Evolutionary conservation across 257 asterid species (phyloP), one percentile per base, ranked within the genome.

Genomic region (Jacaranda copaia): DNA sequence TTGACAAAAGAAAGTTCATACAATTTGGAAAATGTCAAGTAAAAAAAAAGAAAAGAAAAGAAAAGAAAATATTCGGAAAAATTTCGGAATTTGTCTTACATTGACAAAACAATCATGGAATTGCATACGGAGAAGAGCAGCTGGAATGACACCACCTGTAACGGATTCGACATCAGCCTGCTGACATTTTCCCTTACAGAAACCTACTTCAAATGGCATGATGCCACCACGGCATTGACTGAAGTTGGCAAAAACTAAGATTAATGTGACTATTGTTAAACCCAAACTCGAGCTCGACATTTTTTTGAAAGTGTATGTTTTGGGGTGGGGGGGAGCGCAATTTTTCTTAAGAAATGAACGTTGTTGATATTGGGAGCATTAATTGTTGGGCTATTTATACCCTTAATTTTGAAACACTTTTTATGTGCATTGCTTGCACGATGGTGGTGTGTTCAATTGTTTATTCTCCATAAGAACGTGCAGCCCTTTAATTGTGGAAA

Each of bases 111-210:
- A 89, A 18, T 89, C 92, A 13, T 89, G 94, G 39, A 89, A 87
- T n/a, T 89, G 94, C 92, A 89, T 68, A 67, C 94, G 89, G 3
- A 89, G 87, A 10, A 89, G 89, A 10, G 90, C 90, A 40, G 94
- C 83, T 0, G 83, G 58, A 55, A 87, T 59, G 8, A 89, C 81
- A 0, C 39, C 55, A 0, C n/a, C 57, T 2, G 84, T 87, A 1
- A 79, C 6, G 2, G 60, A 65, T 81, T 89, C 93, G 12, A 85
- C 91, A 35, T 89, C 84, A 16, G 45, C 64, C 1, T 42, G 1
- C 38, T 66, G 39, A 55, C 90, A 89, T 77, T 85, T 85, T 38
- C 90, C 88, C 8, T 5, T 8, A 64, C 87, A 89, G 72, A 80
- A 89, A 20, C 85, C 94, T 42, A 67, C 76, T 72, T 65, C 46